phyloP scores from a whole-genome alignment of 345 rosid genomes.

The Linum trigynum region DNA sequence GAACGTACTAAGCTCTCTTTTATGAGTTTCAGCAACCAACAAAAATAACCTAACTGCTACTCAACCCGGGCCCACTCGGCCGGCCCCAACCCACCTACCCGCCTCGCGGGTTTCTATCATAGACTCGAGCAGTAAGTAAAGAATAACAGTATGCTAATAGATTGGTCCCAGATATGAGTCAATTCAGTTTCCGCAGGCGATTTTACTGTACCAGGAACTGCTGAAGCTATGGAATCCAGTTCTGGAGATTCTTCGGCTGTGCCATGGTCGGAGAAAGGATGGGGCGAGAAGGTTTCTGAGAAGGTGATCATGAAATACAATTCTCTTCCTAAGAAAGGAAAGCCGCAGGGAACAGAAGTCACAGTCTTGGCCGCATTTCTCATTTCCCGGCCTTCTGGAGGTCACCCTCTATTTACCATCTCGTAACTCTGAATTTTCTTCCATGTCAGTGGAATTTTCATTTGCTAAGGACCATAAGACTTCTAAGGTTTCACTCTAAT shows the following conservation, averaged over 20 bases:
- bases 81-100: too few relatives aligned
- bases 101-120: too few relatives aligned
- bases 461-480: too few relatives aligned
- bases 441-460: too few relatives aligned
- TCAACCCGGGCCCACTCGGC: too few relatives aligned
- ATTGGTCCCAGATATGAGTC: not conserved
- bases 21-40: too few relatives aligned
- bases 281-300: conserved; percentile 51
- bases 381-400: conserved; percentile 65
- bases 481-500: not conserved
- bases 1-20: too few relatives aligned
- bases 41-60: too few relatives aligned
- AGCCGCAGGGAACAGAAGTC: conserved; percentile 90
- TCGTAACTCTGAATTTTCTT: not conserved
- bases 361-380: conserved; percentile 74
- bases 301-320: conserved; percentile 40
- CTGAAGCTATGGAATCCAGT: not conserved
- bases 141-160: too few relatives aligned
- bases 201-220: not conserved
- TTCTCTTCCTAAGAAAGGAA: conserved; percentile 77
- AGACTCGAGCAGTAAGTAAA: too few relatives aligned
- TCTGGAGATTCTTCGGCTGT: not conserved
- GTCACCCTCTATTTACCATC: conserved; percentile 17
- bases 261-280: conserved; percentile 7
- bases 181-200: not conserved